Base-by-base conservation (phyloP, 176 grass and related monocot species). In the Oryza meyeriana region DNA sequence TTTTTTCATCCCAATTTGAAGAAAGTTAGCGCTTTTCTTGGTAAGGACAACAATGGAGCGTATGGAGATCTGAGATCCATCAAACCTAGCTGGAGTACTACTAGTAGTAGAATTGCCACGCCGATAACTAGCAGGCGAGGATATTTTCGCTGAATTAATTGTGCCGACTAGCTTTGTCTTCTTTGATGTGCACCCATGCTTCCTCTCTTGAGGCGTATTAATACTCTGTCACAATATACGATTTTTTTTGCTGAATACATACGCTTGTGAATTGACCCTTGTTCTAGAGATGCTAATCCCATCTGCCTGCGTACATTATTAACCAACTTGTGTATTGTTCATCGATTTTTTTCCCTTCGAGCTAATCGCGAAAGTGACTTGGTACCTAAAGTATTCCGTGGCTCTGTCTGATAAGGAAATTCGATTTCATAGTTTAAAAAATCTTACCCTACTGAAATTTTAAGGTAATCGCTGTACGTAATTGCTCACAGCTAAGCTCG, bases 351-450 rank as follows among this genome's bases (percentile, higher is more conserved):
- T 82, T 61, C 9, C 18, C 3, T 25, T n/a, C 30, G 27, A 67
- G 10, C 65, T 82, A 75, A 74, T 50, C 1, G 2, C 12, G 74
- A 86, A 86, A 86, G 74, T 25, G 79, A 86, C 74, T 50, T 38
- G 47, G 67, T 17, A 90, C 88, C 88, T 82, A 90, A 52, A 82
- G 61, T 44, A 65, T 78, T 78, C 69, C 57, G 34, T 45, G 71
- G 32, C 10, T 63, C 10, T 71, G 5, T 89, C 61, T 71, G 84
- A 83, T 77, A 85, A 72, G 2, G 40, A 64, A 85, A 76, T 61
- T 81, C 22, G 26, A 30, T 71, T 36, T 16, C 12, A 26, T 81
- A 58, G 28, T 10, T 18, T 17, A 12, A 42, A 36, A 30, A 28
- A 57, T 31, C 5, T 68, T 61, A 14, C 28, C 36, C n/a, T 55